Conservation (phyloP, 2,329 filamentous ascomycete species). For the Coniochaeta sp. region DNA sequence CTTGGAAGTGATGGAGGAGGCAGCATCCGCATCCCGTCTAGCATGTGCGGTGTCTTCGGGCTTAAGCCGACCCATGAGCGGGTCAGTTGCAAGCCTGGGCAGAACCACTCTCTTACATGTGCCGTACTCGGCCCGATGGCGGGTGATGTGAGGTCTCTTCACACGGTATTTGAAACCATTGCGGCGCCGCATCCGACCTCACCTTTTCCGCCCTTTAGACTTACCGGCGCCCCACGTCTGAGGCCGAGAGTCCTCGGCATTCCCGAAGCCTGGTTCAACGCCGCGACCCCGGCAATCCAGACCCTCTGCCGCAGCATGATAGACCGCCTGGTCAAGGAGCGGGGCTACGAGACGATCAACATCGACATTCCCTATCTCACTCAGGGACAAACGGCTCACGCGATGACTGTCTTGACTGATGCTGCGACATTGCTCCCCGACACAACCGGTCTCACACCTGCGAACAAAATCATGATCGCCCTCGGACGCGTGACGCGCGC, state of each 20-base stretch:
- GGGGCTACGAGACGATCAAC: constrained; percentile 45
- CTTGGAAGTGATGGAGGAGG: constrained; percentile 69
- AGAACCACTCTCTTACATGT: constrained; percentile 51
- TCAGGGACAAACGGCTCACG: constrained; percentile 65
- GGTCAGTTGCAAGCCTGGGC: constrained; percentile 53
- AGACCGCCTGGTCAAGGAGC: constrained; percentile 41
- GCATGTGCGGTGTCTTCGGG: constrained; percentile 67
- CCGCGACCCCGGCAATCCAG: constrained; percentile 32
- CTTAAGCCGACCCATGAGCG: constrained; percentile 65
- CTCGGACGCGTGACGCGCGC: constrained; percentile 55
- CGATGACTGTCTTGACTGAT: constrained; percentile 65
- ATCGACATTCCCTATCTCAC: constrained; percentile 50
- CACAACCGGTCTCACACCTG: constrained; percentile 42
- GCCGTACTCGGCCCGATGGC: constrained; percentile 63
- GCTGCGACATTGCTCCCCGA: constrained; percentile 37
- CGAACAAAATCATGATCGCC: constrained; percentile 59
- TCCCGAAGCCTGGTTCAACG: constrained; percentile 54
- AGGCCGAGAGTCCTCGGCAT: constrained; percentile 51
- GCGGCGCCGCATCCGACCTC: constrained; percentile 53
- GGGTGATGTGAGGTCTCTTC: constrained; percentile 57
- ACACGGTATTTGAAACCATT: constrained; percentile 57
- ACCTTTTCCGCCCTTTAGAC: constrained; percentile 37
- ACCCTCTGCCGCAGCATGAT: constrained; percentile 34
- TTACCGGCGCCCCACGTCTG: constrained; percentile 14
- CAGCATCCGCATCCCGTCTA: constrained; percentile 64